Evolutionary conservation across 208 protist species (phyloP).

Genomic region (Acanthamoeba divionensis): DNA sequence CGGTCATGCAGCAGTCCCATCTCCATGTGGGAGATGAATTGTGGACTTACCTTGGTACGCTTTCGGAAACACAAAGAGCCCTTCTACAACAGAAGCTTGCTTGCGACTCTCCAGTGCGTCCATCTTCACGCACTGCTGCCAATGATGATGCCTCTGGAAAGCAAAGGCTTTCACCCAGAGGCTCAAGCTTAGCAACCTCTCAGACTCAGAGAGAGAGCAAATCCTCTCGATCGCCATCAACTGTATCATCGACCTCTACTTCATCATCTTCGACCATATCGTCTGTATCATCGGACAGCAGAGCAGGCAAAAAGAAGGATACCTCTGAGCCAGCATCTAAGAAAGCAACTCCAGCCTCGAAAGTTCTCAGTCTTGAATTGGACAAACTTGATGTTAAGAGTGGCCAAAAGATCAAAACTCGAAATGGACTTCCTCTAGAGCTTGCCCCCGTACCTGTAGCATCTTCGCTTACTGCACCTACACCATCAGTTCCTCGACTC

Average conservation of each 20-base stretch:
- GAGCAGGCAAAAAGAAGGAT: too few species aligned
- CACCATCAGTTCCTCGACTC: not conserved
- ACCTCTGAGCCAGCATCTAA: not conserved
- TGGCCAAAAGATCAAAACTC: too few species aligned
- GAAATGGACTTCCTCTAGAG: too few species aligned
- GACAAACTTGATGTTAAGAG: not conserved
- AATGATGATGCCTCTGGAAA: too few species aligned
- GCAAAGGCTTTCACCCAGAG: too few species aligned
- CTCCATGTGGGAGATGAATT: conserved; percentile 48
- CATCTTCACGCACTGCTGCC: not conserved
- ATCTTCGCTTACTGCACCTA: too few species aligned
- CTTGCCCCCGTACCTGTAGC: too few species aligned
- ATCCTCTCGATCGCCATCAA: too few species aligned
- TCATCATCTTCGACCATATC: not conserved
- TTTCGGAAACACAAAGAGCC: conserved; percentile 36
- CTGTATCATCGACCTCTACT: too few species aligned
- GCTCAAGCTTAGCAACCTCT: too few species aligned
- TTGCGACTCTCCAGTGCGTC: not conserved
- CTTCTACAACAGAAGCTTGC: conserved; percentile 41
- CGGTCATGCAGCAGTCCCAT: conserved; percentile 43
- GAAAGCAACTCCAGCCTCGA: not conserved
- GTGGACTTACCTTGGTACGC: conserved; percentile 11
- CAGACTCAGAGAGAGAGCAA: too few species aligned
- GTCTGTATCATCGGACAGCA: too few species aligned
- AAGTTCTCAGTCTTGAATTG: not conserved